These are phyloP conservation scores for Quercus engelmannii DNA, from an alignment of 306 rosid species.

Conservation along the genomic window DNA sequence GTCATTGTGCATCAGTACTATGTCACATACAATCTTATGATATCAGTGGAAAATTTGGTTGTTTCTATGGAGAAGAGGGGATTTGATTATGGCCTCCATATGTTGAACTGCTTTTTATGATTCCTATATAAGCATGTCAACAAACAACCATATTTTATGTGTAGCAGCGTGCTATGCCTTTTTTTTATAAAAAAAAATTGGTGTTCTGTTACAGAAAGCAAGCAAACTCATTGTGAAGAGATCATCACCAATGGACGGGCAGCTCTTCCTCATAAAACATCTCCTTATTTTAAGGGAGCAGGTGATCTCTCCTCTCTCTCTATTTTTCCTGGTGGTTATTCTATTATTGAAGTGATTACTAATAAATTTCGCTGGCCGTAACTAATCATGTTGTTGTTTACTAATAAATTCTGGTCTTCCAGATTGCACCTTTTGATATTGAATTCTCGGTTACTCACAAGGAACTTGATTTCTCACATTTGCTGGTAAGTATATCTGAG, in stretches of 20 bases:
- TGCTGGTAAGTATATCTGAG: slow-evolving; percentile 74
- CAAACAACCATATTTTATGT: background rate
- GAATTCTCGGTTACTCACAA: slow-evolving; percentile 95
- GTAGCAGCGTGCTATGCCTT: background rate
- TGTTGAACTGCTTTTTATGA: slow-evolving; percentile 12
- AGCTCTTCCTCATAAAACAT: slow-evolving; percentile 93
- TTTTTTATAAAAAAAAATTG: background rate
- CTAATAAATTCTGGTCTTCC: slow-evolving; percentile 26
- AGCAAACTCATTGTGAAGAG: slow-evolving; percentile 85
- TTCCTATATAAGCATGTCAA: slow-evolving; percentile 8
- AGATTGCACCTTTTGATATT: slow-evolving; percentile 93
- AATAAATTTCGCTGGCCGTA: background rate
- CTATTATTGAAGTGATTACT: slow-evolving; percentile 9
- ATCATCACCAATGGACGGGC: slow-evolving; percentile 94
- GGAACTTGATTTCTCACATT: slow-evolving; percentile 98
- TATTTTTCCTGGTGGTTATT: slow-evolving; percentile 11
- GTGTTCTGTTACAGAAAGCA: slow-evolving; percentile 64
- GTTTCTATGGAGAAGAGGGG: slow-evolving; percentile 1
- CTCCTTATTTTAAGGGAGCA: slow-evolving; percentile 94
- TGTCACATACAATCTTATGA: background rate
- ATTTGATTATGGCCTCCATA: slow-evolving; percentile 7
- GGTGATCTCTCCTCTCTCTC: slow-evolving; percentile 39
- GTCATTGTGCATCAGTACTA: background rate
- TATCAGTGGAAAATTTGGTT: background rate
- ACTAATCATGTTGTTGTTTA: background rate